Evolutionary conservation across 1,139 yeast species (phyloP).

Genomic region (Blastobotrys persicus): DNA sequence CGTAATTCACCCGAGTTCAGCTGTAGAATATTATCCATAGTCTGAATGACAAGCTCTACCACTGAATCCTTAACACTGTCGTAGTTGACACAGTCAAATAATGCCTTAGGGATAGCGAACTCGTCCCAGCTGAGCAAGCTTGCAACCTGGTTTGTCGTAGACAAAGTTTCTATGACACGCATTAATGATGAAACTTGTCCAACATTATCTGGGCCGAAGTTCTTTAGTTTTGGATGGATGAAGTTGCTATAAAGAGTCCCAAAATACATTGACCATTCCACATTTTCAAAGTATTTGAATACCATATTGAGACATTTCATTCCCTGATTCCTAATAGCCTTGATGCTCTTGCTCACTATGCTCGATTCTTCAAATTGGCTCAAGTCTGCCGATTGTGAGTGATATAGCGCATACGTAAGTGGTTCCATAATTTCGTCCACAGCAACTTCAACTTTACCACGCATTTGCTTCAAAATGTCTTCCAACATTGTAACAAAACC

Average conservation of each 20-base stretch:
- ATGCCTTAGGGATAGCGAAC: conserved; percentile 52
- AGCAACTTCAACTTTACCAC: conserved; percentile 53
- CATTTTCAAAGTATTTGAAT: conserved; percentile 14
- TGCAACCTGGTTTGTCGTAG: conserved; percentile 49
- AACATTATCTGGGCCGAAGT: conserved; percentile 72
- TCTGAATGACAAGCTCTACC: conserved; percentile 53
- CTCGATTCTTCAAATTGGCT: conserved; percentile 38
- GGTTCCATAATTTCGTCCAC: conserved; percentile 58
- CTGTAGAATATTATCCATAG: conserved; percentile 48
- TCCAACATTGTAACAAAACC: conserved; percentile 72
- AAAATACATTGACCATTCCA: conserved; percentile 55
- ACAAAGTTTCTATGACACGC: conserved; percentile 64
- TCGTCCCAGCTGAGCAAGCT: conserved; percentile 48
- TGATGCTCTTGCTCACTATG: conserved; percentile 25
- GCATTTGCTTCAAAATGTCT: conserved; percentile 62
- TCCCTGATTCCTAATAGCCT: conserved; percentile 34
- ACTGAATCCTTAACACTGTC: conserved; percentile 67
- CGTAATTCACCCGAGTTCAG: conserved; percentile 39
- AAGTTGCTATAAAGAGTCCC: conserved; percentile 52
- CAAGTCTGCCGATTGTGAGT: conserved; percentile 48
- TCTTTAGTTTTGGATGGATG: conserved; percentile 61
- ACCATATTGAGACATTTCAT: conserved; percentile 36
- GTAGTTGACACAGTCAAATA: conserved; percentile 55
- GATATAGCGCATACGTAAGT: conserved; percentile 54
- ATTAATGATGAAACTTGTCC: conserved; percentile 81